A percentile compares a stretch with the other conserved stretches of the same genome.
These are phyloP conservation scores for Colletotrichum caudatum DNA, from an alignment of 2,329 filamentous ascomycete genomes.

Conservation along the genomic window DNA sequence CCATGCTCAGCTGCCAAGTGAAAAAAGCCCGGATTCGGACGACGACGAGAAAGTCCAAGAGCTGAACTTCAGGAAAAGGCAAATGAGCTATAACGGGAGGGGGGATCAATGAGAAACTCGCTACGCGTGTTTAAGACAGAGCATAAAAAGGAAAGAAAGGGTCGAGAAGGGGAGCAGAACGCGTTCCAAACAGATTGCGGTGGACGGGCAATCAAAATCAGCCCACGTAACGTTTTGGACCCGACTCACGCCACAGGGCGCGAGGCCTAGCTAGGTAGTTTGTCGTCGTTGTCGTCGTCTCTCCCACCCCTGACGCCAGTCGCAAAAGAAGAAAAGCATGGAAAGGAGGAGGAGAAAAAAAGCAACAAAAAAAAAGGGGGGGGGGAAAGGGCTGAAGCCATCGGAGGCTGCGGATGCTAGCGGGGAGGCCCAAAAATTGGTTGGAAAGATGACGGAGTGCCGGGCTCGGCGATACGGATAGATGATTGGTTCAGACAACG, in stretches of 20 bases:
- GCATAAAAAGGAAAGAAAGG: conserved; percentile 2
- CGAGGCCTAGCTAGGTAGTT: conserved; percentile 10
- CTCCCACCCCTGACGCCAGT: conserved; percentile 23
- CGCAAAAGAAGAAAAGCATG: background rate
- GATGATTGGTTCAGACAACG: background rate
- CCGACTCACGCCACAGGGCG: conserved; percentile 28
- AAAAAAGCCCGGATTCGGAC: background rate
- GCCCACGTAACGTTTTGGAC: conserved; percentile 20
- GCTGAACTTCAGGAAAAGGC: background rate
- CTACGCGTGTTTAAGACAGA: background rate
- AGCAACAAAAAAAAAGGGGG: background rate
- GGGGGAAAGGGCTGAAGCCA: background rate
- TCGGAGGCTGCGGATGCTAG: conserved; percentile 10
- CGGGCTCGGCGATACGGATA: background rate
- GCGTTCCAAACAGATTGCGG: conserved; percentile 17
- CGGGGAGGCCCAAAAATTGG: conserved; percentile 6
- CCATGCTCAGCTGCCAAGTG: background rate
- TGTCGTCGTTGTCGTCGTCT: background rate
- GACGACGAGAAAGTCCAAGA: background rate
- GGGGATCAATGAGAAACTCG: background rate
- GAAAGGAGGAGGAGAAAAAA: background rate
- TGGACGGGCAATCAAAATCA: conserved; percentile 16
- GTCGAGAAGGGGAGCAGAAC: background rate
- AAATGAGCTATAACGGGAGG: conserved; percentile 15
- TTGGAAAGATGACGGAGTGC: conserved; percentile 4